Evolutionary conservation across 441 rosid species (phyloP), one percentile per base, ranked within the genome.

Genomic region (Syzygium syzygioides): DNA sequence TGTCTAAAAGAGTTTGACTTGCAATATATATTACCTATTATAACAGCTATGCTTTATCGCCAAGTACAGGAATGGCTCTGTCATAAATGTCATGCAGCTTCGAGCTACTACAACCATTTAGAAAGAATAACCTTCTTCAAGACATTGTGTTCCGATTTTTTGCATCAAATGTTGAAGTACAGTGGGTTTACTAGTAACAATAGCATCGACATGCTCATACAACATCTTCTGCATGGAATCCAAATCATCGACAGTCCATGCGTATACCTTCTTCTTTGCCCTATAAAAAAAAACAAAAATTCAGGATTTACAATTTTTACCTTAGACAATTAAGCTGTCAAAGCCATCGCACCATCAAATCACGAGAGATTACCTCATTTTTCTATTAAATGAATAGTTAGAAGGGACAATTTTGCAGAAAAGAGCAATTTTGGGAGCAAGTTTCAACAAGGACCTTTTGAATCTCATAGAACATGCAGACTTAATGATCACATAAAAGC

Each of bases 241-340:
- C 68, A 84, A 86, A 45, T 96, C 98, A 88, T 98, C 99, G 2
- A 96, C 99, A 18, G 99, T 97, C 98, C 98, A 98, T 3, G 99
- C 98, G 11, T 94, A 97, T 7, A 95, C 97, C 92, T 93, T 94
- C 92, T 95, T 96, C 37, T 93, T 91, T 83, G 95, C 93, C 95
- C 99, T 95, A 93, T 91, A 57, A 54, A 90, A 71, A 76, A 79
- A 79, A n/a, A 37, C 25, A 57, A 89, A 28, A 71, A 37, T 76
- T 15, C 52, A 37, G n/a, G 45, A 76, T 37, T 41, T 23, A 76
- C 83, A 76, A 45, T 23, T 76, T 76, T 28, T 76, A 76, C 52
- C 83, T 23, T 76, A 76, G 9, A 76, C 17, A 37, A 71, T 71
- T 20, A 37, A 71, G 80, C 50, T 37, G 50, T 71, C 80, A 3